Evolutionary conservation across 1,284 basidiomycete species (phyloP).

Genomic region (Cryptococcus maquisensis): DNA sequence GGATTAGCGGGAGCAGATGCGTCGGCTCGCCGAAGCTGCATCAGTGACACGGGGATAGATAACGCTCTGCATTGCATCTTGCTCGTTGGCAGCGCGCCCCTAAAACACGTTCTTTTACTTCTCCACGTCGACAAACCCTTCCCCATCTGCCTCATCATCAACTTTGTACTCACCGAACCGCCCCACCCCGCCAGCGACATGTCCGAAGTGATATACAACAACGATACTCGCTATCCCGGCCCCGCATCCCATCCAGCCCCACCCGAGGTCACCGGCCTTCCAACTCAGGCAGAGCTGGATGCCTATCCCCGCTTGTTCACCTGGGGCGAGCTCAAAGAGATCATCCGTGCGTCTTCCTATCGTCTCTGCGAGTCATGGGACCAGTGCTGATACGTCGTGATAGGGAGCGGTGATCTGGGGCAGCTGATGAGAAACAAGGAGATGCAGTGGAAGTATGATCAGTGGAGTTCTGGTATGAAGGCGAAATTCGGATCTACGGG

Average conservation of each 20-base stretch:
- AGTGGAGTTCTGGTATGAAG: constrained; percentile 37
- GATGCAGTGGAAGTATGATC: constrained; percentile 40
- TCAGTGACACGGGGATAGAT: too few species aligned
- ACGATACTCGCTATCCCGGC: constrained; percentile 39
- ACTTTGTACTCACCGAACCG: too few species aligned
- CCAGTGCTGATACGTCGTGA: not conserved
- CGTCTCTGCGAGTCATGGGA: not conserved
- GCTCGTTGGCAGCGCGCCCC: not conserved
- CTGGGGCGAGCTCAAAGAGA: constrained; percentile 46
- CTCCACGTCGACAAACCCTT: too few species aligned
- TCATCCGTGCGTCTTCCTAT: constrained; percentile 26
- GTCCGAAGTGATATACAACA: constrained; percentile 21
- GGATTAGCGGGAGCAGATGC: too few species aligned
- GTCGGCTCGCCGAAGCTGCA: not conserved
- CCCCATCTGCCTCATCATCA: not conserved
- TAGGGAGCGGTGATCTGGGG: constrained; percentile 27
- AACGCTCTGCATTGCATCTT: too few species aligned
- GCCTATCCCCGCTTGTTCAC: constrained; percentile 43
- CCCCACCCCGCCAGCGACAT: too few species aligned
- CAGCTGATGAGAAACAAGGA: constrained; percentile 39
- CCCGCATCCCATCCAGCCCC: constrained; percentile 33
- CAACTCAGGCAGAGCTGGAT: constrained; percentile 43
- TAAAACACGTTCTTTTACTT: too few species aligned
- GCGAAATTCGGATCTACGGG: constrained; percentile 39
- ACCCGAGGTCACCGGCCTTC: constrained; percentile 28